Evolutionary conservation across 1,284 basidiomycete genomes (phyloP), one percentile per base, ranked within the genome.

Genomic region (Xerocomus amazonicus): DNA sequence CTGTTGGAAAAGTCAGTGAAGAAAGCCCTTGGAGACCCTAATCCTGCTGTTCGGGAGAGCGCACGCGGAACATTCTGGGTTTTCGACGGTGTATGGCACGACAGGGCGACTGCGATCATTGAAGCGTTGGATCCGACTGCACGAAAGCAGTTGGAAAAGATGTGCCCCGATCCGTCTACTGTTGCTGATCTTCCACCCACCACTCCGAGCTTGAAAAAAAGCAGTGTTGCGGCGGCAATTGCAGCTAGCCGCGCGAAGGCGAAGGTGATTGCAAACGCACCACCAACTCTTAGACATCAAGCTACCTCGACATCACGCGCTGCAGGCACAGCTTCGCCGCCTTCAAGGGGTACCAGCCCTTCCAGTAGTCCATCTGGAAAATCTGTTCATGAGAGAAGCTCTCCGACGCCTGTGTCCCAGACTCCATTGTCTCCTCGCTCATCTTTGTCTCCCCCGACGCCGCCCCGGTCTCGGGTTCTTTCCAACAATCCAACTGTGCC

Each of bases 121-220:
- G 80, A 83, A 33, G 64, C 74, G 3, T 72, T 98, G 48, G 95
- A 98, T 62, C 58, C 76, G 1, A 69, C 72, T 1, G 84, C 83
- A 3, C 78, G 81, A 56, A 97, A 92, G 71, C 88, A 93, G 66
- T 71, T 99, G 17, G 92, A 96, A 62, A 94, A 88, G 67, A 83
- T 76, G 0, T 87, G 88, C 59, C 88, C 91, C 0, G 73, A 80
- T 58, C 76, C 80, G 7, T 70, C 73, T 27, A 65, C 64, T 8
- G 63, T 76, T 4, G 65, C 67, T 3, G 66, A 58, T 38, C 55
- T 79, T 36, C 62, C 72, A 12, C 63, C 72, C 9, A 70, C 74
- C 3, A 78, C 80, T 12, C 77, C 82, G 10, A 77, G 77, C 41
- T 60, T 69, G 19, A 90, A 89, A 72, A 91, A 90, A 69, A 80